Percentiles rank a stretch among this genome's conserved stretches.
Evolutionary conservation across 306 rosid species (phyloP).

Genomic region (Luffa acutangula): DNA sequence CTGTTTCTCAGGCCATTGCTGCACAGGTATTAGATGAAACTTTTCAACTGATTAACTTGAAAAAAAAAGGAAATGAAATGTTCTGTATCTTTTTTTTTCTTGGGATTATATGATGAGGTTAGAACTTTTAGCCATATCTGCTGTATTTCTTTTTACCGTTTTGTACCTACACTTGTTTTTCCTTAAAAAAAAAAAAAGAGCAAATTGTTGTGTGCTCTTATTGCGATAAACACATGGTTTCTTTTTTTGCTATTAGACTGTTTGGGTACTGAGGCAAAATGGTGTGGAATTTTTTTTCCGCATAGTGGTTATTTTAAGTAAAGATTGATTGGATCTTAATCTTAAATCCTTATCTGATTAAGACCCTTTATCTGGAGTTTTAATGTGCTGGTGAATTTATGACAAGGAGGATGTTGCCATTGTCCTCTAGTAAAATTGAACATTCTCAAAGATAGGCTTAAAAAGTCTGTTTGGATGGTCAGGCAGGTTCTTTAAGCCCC

Average conservation of each 20-base stretch:
- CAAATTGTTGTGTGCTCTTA: not conserved
- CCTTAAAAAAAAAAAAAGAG: not conserved
- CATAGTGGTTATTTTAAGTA: not conserved
- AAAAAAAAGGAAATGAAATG: not conserved
- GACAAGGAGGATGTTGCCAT: not conserved
- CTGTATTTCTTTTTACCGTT: not conserved
- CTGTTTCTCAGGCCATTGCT: constrained; percentile 89
- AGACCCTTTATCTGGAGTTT: not conserved
- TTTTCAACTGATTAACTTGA: not conserved
- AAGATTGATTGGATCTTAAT: not conserved
- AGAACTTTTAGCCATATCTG: not conserved
- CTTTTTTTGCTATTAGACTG: not conserved
- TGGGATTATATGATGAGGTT: not conserved
- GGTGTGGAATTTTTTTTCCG: not conserved
- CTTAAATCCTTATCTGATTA: not conserved
- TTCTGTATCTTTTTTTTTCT: constrained; percentile 2
- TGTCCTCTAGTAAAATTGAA: not conserved
- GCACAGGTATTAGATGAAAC: constrained; percentile 54
- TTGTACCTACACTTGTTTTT: not conserved
- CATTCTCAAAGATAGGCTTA: not conserved
- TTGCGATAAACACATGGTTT: not conserved
- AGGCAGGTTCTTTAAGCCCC: not conserved
- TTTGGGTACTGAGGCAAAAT: not conserved
- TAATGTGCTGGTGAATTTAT: not conserved
- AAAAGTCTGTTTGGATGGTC: not conserved